Base-by-base conservation (phyloP, 768 basidiomycete genomes). In the Trametes meyenii region DNA sequence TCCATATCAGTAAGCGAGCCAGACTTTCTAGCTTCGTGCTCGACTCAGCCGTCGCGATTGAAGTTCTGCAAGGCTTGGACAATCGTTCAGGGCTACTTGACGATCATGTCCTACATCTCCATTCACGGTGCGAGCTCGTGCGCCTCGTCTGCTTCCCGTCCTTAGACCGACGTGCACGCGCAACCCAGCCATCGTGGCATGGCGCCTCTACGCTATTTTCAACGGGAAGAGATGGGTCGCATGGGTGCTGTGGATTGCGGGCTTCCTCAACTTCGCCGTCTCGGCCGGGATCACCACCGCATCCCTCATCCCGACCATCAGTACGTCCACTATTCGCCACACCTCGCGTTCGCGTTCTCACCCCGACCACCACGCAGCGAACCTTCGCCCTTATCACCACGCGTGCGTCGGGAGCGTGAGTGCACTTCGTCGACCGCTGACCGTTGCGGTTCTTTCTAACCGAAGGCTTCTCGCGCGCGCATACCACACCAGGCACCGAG, bases 31-130 rank as follows among this genome's bases (percentile, higher is more conserved):
- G 19, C 14, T 19, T 35, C 6, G 17, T 33, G 14, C 19, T 24
- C 40, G 8, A 23, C 36, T 13, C 24, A 10, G 4, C 40, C n/a
- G 5, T 42, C 3, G 7, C 45, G 16, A 14, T 13, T 8, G 7
- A 19, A 71, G 70, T 69, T 71, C 51, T 71, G 70, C 59, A 64
- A 64, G 40, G 60, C 66, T 2, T 72, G 71, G 71, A 72, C 71
- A 7, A 58, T 62, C 1, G 21, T 69, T 10, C 71, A 72, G 42
- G 63, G 69, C 62, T 69, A 67, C 33, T 54, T 72, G 36, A 72
- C 71, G 17, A 64, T 72, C 50, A 62, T 60, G 3, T 72, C 71
- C 6, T 72, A 69, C 64, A 70, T 72, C 45, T 70, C 68, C 19
- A 70, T 72, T n/a, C 71, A 72, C 35, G 58, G 71, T 72, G 40